Percentiles rank a stretch among this genome's conserved stretches.
Conservation (phyloP, 441 rosid species). For the Croton setiger region DNA sequence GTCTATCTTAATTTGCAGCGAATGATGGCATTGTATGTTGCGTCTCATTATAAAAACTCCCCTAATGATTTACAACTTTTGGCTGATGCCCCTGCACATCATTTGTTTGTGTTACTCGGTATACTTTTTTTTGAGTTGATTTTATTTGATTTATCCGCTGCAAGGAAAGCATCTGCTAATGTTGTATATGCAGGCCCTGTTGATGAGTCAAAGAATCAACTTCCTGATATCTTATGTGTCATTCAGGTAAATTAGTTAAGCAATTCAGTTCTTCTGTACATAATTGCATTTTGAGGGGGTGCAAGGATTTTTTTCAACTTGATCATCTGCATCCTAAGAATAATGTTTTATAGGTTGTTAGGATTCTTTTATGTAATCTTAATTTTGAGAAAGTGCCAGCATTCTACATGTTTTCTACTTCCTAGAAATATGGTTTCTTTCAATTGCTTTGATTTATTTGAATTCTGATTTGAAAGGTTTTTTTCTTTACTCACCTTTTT, state of each 20-base stretch:
- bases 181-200: constrained; percentile 71
- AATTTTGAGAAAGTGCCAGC: not conserved
- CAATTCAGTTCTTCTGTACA: not conserved
- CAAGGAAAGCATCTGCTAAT: constrained; percentile 17
- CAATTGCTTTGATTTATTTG: not conserved
- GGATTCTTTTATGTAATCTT: not conserved
- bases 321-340: not conserved
- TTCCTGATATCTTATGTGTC: constrained; percentile 94
- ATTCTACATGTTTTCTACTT: not conserved
- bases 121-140: constrained; percentile 20
- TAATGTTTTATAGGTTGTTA: not conserved
- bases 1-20: constrained; percentile 53
- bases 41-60: constrained; percentile 98
- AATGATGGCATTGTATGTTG: constrained; percentile 95
- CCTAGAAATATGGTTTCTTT: not conserved
- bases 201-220: constrained; percentile 88
- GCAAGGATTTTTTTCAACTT: not conserved
- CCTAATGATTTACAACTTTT: constrained; percentile 96
- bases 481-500: not conserved
- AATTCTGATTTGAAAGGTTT: not conserved
- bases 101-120: constrained; percentile 93
- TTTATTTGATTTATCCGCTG: constrained; percentile 20
- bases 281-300: not conserved
- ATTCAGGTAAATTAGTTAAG: constrained; percentile 52
- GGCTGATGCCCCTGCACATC: constrained; percentile 99